Percentiles rank a stretch among this genome's conserved stretches.
Evolutionary conservation across 2,329 filamentous ascomycete species (phyloP).

Genomic region (Raffaelea deltoideospora): DNA sequence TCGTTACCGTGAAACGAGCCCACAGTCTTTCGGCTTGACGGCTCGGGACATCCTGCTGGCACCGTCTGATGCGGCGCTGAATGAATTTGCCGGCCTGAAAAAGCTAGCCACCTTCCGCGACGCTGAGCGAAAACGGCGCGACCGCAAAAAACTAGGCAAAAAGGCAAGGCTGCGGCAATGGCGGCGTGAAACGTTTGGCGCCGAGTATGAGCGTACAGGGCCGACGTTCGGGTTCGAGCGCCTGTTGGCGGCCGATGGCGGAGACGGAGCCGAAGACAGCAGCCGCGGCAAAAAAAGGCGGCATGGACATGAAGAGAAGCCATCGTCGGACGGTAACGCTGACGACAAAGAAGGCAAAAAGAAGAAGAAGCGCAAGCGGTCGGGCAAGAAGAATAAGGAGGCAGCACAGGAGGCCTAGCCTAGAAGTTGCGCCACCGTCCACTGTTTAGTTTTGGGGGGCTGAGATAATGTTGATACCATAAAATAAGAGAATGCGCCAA

Average conservation of each 20-base stretch:
- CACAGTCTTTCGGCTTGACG: constrained; percentile 78
- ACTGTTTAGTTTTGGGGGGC: too few relatives aligned
- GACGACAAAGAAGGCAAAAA: background rate
- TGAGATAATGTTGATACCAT: too few relatives aligned
- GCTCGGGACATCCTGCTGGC: constrained; percentile 79
- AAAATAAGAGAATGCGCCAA: too few relatives aligned
- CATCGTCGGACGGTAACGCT: too few relatives aligned
- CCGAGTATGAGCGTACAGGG: constrained; percentile 38
- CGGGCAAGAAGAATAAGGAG: constrained; percentile 22
- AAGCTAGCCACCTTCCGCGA: constrained; percentile 87
- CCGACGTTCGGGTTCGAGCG: constrained; percentile 43
- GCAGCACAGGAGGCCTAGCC: background rate
- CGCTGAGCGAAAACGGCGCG: constrained; percentile 72
- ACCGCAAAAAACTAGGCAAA: constrained; percentile 80
- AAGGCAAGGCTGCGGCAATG: constrained; percentile 83
- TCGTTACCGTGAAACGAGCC: constrained; percentile 89
- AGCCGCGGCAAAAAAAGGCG: constrained; percentile 21
- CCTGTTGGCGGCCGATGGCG: constrained; percentile 5
- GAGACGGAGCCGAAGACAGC: constrained; percentile 16
- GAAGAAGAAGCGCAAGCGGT: constrained; percentile 34
- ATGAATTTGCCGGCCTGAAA: constrained; percentile 85
- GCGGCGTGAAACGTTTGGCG: constrained; percentile 51
- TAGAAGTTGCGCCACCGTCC: too few relatives aligned
- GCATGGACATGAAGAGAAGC: too few relatives aligned
- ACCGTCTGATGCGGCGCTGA: constrained; percentile 70